Conservation (phyloP, 2,329 filamentous ascomycete species). For the Epichloe coenophiala region DNA sequence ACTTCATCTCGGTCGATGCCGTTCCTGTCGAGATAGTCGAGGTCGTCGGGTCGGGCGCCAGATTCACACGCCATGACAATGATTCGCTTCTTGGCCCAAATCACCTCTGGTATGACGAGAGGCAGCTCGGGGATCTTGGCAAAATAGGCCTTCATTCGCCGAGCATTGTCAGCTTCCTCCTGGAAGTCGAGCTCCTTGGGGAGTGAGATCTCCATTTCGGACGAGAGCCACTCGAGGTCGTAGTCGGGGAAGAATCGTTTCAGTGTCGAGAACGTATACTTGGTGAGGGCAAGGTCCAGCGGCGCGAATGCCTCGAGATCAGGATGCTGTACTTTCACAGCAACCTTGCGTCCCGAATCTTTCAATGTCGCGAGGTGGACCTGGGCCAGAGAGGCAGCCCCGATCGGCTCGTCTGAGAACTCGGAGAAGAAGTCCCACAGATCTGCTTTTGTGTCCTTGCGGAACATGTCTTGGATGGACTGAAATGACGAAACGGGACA, state of each 20-base stretch:
- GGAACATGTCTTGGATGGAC: slow-evolving; percentile 78
- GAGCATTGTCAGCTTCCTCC: slow-evolving; percentile 74
- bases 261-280: slow-evolving; percentile 77
- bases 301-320: slow-evolving; percentile 78
- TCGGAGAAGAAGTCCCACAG: slow-evolving; percentile 76
- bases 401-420: slow-evolving; percentile 70
- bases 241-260: slow-evolving; percentile 96
- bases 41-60: slow-evolving; percentile 76
- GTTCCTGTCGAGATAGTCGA: slow-evolving; percentile 72
- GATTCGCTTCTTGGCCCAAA: slow-evolving; percentile 81
- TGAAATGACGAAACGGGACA: slow-evolving; percentile 85
- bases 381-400: slow-evolving; percentile 86
- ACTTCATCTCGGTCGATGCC: slow-evolving; percentile 92
- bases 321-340: slow-evolving; percentile 95
- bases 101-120: slow-evolving; percentile 74
- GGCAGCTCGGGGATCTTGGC: slow-evolving; percentile 59
- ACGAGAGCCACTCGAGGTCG: slow-evolving; percentile 88
- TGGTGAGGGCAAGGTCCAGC: slow-evolving; percentile 73
- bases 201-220: slow-evolving; percentile 82
- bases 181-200: slow-evolving; percentile 87
- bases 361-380: slow-evolving; percentile 80
- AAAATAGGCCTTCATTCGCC: slow-evolving; percentile 69
- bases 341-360: slow-evolving; percentile 72
- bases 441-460: slow-evolving; percentile 64
- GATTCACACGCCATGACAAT: slow-evolving; percentile 91